Percentiles rank a stretch among this genome's conserved stretches.
Conservation (phyloP, 495 filamentous ascomycete species). For the Penicillium daleae region DNA sequence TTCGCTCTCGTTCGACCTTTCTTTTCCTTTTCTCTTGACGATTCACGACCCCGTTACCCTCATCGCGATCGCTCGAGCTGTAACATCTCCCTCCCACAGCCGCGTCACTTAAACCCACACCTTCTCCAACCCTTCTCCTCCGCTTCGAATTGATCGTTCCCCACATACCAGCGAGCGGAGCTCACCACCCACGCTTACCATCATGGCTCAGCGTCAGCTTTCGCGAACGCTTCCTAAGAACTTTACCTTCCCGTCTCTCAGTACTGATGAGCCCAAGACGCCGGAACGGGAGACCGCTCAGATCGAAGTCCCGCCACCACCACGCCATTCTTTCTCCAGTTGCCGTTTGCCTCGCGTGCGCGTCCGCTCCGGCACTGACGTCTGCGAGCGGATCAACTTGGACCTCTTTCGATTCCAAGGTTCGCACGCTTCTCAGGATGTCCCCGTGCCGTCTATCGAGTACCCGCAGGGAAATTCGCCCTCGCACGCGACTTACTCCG, state of each 20-base stretch:
- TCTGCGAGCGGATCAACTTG: conserved; percentile 41
- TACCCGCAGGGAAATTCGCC: conserved; percentile 38
- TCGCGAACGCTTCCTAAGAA: conserved; percentile 68
- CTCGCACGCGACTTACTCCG: conserved; percentile 22
- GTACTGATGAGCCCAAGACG: conserved; percentile 58
- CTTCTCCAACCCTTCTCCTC: conserved; percentile 9
- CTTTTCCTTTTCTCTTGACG: conserved; percentile 38
- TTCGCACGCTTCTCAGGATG: conserved; percentile 37
- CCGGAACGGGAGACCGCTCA: conserved; percentile 55
- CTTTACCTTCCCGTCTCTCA: conserved; percentile 63
- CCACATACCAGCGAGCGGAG: conserved; percentile 18
- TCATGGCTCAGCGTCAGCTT: conserved; percentile 55
- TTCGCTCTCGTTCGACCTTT: conserved; percentile 40
- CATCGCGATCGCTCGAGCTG: conserved; percentile 2
- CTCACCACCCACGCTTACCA: conserved; percentile 21
- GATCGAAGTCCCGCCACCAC: conserved; percentile 50
- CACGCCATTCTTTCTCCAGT: conserved; percentile 55
- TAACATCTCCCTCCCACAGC: conserved; percentile 4
- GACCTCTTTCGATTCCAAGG: conserved; percentile 37
- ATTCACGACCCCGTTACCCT: conserved; percentile 37
- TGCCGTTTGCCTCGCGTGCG: conserved; percentile 49
- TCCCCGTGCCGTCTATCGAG: conserved; percentile 65
- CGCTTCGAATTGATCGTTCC: conserved; percentile 19
- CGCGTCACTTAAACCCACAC: conserved; percentile 10
- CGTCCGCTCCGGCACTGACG: conserved; percentile 51